Evolutionary conservation across 176 grass and related monocot species (phyloP).

Genomic region (Paspalum vaginatum): DNA sequence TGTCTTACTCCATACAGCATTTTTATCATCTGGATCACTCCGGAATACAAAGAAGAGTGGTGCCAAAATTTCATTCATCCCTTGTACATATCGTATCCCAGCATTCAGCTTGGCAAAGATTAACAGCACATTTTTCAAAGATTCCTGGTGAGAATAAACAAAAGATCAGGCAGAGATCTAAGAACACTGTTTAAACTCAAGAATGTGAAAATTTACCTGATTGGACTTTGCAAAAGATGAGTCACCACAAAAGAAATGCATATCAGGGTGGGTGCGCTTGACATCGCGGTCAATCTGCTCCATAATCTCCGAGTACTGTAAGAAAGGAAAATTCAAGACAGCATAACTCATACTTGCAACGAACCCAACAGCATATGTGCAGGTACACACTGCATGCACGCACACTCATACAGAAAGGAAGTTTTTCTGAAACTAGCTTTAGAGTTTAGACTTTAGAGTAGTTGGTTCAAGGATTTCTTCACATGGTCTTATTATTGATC

Average conservation of each 20-base stretch:
- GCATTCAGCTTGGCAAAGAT: slow-evolving; percentile 92
- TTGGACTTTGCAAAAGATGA: slow-evolving; percentile 84
- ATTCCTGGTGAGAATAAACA: slow-evolving; percentile 53
- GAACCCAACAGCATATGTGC: not conserved
- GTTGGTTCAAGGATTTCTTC: slow-evolving; percentile 17
- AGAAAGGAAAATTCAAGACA: slow-evolving; percentile 14
- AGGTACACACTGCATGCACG: not conserved
- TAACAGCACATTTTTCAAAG: slow-evolving; percentile 66
- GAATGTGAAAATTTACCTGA: slow-evolving; percentile 62
- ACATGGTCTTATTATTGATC: not conserved
- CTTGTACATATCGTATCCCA: slow-evolving; percentile 94
- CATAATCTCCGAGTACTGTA: slow-evolving; percentile 70
- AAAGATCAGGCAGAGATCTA: slow-evolving; percentile 40
- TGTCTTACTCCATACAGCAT: slow-evolving; percentile 82
- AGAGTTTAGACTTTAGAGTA: not conserved
- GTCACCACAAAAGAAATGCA: slow-evolving; percentile 85
- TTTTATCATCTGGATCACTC: slow-evolving; percentile 77
- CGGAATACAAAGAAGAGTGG: slow-evolving; percentile 83
- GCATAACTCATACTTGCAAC: not conserved
- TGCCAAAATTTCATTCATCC: slow-evolving; percentile 94
- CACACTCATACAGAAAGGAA: not conserved
- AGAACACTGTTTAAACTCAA: slow-evolving; percentile 39
- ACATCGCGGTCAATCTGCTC: slow-evolving; percentile 97
- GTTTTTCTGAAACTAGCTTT: not conserved
- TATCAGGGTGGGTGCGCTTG: slow-evolving; percentile 88